These are phyloP conservation scores for Periconia digitata DNA, from an alignment of 2,329 filamentous ascomycete genomes.

Conservation along the genomic window DNA sequence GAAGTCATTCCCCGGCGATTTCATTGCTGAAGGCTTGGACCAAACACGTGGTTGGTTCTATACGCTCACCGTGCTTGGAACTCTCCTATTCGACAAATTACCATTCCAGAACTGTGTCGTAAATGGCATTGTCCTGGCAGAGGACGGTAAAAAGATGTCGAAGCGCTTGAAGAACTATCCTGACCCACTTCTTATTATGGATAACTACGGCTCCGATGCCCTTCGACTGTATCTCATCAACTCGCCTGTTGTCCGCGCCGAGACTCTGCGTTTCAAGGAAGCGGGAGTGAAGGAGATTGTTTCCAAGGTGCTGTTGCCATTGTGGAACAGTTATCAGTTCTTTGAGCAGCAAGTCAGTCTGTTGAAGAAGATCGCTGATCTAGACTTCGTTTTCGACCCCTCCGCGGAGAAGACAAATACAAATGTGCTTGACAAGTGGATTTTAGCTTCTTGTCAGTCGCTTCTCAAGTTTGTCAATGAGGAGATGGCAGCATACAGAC, in stretches of 20 bases:
- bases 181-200: conserved; percentile 79
- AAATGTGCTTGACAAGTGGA: conserved; percentile 97
- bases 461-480: conserved; percentile 87
- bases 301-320: conserved; percentile 81
- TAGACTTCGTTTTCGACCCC: conserved; percentile 79
- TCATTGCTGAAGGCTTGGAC: conserved; percentile 90
- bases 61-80: conserved; percentile 83
- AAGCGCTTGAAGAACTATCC: conserved; percentile 97
- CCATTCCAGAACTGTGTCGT: conserved; percentile 97
- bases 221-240: conserved; percentile 95
- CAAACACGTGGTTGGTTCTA: conserved; percentile 98
- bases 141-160: conserved; percentile 98
- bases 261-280: conserved; percentile 90
- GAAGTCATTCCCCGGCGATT: conserved; percentile 83
- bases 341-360: conserved; percentile 86
- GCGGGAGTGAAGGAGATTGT: conserved; percentile 92
- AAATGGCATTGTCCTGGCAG: conserved; percentile 89
- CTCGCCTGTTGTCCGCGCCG: conserved; percentile 89
- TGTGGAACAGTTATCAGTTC: conserved; percentile 98
- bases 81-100: conserved; percentile 78
- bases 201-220: conserved; percentile 87
- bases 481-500: conserved; percentile 75
- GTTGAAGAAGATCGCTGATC: conserved; percentile 78
- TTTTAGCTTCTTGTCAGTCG: conserved; percentile 88
- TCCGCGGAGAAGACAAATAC: conserved; percentile 72